These are phyloP conservation scores for Yarrowia divulgata DNA, from an alignment of 805 yeast genomes.

Conservation along the genomic window DNA sequence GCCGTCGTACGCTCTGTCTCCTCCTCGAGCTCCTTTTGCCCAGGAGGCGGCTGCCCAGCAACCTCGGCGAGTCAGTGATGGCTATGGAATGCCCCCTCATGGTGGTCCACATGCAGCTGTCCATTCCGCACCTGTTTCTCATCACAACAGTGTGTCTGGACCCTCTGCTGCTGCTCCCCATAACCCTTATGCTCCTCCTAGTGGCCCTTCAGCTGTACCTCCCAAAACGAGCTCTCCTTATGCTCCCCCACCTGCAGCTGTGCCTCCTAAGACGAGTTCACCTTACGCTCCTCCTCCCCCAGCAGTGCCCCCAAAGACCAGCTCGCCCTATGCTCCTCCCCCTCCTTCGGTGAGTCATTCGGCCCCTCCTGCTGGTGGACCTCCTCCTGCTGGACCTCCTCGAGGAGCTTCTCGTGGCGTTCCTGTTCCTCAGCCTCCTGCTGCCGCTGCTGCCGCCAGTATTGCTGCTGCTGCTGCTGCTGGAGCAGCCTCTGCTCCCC, in stretches of 20 bases:
- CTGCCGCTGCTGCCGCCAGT: slow-evolving; percentile 9
- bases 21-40: slow-evolving; percentile 33
- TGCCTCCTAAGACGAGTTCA: slow-evolving; percentile 16
- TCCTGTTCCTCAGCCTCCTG: slow-evolving; percentile 22
- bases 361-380: slow-evolving; percentile 16
- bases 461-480: slow-evolving; percentile 31
- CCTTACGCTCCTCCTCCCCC: slow-evolving; percentile 35
- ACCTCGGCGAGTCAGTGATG: slow-evolving; percentile 23
- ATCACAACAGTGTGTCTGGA: slow-evolving; percentile 22
- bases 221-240: slow-evolving; percentile 31
- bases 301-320: slow-evolving; percentile 18
- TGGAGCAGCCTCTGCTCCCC: neutral
- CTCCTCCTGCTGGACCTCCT: slow-evolving; percentile 12
- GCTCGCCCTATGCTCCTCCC: slow-evolving; percentile 30
- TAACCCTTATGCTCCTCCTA: slow-evolving; percentile 39
- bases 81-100: slow-evolving; percentile 23
- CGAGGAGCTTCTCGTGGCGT: slow-evolving; percentile 16
- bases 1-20: slow-evolving; percentile 22
- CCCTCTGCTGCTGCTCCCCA: slow-evolving; percentile 1
- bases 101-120: slow-evolving; percentile 7
- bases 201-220: slow-evolving; percentile 19
- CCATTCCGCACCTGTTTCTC: slow-evolving; percentile 33
- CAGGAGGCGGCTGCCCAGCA: slow-evolving; percentile 28
- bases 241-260: slow-evolving; percentile 36
- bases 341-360: slow-evolving; percentile 7